phyloP scores from a whole-genome alignment of 2,329 filamentous ascomycete genomes.

The Nothopassalora personata region DNA sequence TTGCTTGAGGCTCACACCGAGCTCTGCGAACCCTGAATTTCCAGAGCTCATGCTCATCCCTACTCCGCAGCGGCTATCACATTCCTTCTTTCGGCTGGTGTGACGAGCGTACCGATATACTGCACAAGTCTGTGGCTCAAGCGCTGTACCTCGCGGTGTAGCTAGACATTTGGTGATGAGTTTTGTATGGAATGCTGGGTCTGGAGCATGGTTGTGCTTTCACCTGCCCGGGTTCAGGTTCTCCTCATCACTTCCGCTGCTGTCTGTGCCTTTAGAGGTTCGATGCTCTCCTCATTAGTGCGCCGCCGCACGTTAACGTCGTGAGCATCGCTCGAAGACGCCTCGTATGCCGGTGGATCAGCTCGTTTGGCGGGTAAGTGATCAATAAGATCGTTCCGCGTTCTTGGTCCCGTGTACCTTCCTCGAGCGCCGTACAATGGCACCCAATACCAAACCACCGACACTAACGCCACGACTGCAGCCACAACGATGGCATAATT shows the following conservation, averaged over 20 bases:
- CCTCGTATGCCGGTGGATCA: neutral
- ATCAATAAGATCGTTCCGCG: constrained; percentile 46
- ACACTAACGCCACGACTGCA: constrained; percentile 46
- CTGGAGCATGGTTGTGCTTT: neutral
- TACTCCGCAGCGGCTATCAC: neutral
- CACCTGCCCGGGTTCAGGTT: neutral
- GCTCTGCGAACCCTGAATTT: neutral
- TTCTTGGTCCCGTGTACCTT: constrained; percentile 56
- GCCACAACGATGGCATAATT: constrained; percentile 46
- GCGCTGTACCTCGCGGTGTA: neutral
- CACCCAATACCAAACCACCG: constrained; percentile 41
- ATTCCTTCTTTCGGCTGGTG: neutral
- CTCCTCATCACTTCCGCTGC: neutral
- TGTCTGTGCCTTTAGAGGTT: neutral
- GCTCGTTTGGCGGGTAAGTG: neutral
- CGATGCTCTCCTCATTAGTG: neutral
- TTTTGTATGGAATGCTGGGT: neutral
- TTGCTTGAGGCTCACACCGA: neutral
- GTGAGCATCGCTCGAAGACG: neutral
- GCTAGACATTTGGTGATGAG: neutral
- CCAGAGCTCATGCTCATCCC: neutral
- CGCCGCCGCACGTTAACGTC: neutral
- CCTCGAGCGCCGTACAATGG: constrained; percentile 31
- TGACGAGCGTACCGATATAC: neutral
- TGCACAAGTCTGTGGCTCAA: neutral